phyloP scores from a whole-genome alignment of 2,329 filamentous ascomycete genomes.

The Stemphylium vesicarium region DNA sequence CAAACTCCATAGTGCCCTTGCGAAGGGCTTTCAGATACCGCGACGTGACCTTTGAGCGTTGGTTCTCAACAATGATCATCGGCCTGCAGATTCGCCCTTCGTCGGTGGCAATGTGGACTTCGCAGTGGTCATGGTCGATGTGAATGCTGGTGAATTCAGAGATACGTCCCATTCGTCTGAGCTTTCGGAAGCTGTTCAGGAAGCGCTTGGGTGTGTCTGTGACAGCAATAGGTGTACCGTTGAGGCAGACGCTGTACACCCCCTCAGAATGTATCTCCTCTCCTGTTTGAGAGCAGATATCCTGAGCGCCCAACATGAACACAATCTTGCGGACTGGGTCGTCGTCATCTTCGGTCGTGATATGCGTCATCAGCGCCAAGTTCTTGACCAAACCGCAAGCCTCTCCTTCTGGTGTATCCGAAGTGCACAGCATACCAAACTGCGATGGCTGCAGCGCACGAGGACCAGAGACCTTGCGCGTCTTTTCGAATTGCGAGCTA shows the following conservation, averaged over 20 bases:
- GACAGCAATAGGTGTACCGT: constrained; percentile 90
- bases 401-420: constrained; percentile 98
- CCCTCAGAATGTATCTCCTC: constrained; percentile 85
- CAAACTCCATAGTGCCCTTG: constrained; percentile 84
- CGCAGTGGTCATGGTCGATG: constrained; percentile 89
- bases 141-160: constrained; percentile 97
- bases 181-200: constrained; percentile 80
- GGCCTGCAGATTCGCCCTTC: constrained; percentile 96
- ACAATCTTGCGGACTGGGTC: constrained; percentile 86
- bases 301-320: constrained; percentile 82
- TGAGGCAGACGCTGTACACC: constrained; percentile 90
- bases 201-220: constrained; percentile 88
- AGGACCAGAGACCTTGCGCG: constrained; percentile 92
- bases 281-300: constrained; percentile 80
- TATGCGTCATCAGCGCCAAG: constrained; percentile 97
- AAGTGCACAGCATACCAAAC: constrained; percentile 96
- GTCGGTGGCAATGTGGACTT: constrained; percentile 94
- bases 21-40: constrained; percentile 82
- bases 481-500: constrained; percentile 98
- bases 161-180: constrained; percentile 87
- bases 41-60: constrained; percentile 77
- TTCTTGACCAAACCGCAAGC: constrained; percentile 98
- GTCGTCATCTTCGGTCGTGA: constrained; percentile 95
- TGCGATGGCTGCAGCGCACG: constrained; percentile 96
- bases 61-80: constrained; percentile 92